These are phyloP conservation scores for Leishmania tarentolae DNA, from an alignment of 208 protist species.

Conservation along the genomic window DNA sequence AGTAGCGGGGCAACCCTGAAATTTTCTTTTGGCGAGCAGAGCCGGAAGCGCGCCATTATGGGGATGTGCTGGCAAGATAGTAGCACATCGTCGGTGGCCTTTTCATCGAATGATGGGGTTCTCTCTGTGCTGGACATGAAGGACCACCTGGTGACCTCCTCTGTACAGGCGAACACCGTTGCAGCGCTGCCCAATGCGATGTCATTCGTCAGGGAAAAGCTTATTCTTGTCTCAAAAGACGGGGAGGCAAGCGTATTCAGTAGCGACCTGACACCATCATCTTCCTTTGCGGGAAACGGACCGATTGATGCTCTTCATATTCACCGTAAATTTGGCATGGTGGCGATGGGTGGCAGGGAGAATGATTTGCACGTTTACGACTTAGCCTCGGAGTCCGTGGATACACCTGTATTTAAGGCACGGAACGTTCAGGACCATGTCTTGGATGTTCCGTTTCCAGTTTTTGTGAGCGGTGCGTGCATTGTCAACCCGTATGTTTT, in stretches of 20 bases:
- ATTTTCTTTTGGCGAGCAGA: slow-evolving; percentile 75
- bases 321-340: slow-evolving; percentile 78
- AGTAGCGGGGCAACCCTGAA: slow-evolving; percentile 65
- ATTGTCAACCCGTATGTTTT: slow-evolving; percentile 85
- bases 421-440: slow-evolving; percentile 75
- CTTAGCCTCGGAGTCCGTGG: slow-evolving; percentile 41
- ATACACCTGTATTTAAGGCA: slow-evolving; percentile 57
- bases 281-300: slow-evolving; percentile 41
- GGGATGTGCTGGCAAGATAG: slow-evolving; percentile 81
- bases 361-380: slow-evolving; percentile 80
- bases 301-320: slow-evolving; percentile 76
- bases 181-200: slow-evolving; percentile 61
- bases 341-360: slow-evolving; percentile 72
- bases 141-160: slow-evolving; percentile 31
- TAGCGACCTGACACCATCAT: slow-evolving; percentile 26
- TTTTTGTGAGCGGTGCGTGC: slow-evolving; percentile 71
- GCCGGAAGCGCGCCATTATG: slow-evolving; percentile 56
- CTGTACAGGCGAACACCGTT: slow-evolving; percentile 40
- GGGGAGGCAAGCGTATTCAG: slow-evolving; percentile 50
- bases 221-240: slow-evolving; percentile 53
- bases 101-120: slow-evolving; percentile 68
- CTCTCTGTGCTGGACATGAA: slow-evolving; percentile 54
- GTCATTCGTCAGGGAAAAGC: slow-evolving; percentile 61
- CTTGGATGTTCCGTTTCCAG: slow-evolving; percentile 73
- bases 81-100: slow-evolving; percentile 50